These are phyloP conservation scores for Yamadazyma philogaea DNA, from an alignment of 805 yeast genomes.

Conservation along the genomic window DNA sequence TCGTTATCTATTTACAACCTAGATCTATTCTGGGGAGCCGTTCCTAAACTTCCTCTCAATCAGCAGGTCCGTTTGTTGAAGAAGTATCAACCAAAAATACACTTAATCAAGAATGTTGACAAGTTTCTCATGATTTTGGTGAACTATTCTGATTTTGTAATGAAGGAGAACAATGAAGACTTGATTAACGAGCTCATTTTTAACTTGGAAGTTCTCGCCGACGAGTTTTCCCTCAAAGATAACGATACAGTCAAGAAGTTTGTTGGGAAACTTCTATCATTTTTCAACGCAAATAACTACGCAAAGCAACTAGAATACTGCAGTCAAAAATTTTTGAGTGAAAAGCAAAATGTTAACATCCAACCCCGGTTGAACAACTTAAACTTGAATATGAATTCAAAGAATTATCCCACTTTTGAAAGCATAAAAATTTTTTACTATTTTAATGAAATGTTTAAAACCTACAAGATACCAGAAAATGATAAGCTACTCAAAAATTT, in stretches of 20 bases:
- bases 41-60: conserved; percentile 10
- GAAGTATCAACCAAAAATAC: conserved; percentile 9
- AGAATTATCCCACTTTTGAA: conserved; percentile 13
- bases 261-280: conserved; percentile 8
- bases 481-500: conserved; percentile 8
- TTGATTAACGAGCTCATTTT: conserved; percentile 15
- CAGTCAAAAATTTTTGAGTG: conserved; percentile 5
- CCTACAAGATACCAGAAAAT: conserved; percentile 10
- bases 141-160: conserved; percentile 9
- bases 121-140: conserved; percentile 8
- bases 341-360: conserved; percentile 3
- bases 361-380: conserved; percentile 14
- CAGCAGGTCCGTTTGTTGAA: conserved; percentile 14
- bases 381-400: conserved; percentile 10
- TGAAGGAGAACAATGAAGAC: conserved; percentile 12
- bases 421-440: conserved; percentile 14
- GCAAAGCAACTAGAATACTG: conserved; percentile 15
- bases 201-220: conserved; percentile 11
- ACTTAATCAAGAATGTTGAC: conserved; percentile 8
- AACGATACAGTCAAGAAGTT: conserved; percentile 7
- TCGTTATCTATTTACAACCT: conserved; percentile 4
- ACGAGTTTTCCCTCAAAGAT: conserved; percentile 8
- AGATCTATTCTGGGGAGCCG: conserved; percentile 11
- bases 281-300: conserved; percentile 9
- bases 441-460: conserved; percentile 12